Base-by-base conservation (phyloP, 179 eudicot genomes). In the Vitellaria paradoxa region DNA sequence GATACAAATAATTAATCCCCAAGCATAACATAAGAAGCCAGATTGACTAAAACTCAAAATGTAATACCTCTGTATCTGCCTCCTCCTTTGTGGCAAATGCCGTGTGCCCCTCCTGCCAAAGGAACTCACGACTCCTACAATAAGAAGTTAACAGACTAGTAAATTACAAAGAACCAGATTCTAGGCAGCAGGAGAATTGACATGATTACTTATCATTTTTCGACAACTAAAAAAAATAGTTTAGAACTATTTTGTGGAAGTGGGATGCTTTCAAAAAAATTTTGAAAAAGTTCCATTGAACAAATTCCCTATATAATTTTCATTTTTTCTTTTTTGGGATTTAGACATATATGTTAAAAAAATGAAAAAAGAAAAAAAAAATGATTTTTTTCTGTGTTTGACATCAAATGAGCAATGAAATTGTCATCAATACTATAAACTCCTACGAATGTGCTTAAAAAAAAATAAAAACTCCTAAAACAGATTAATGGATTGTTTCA, bases 21-120 rank as follows among this genome's bases (percentile, higher is more conserved):
- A 56, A 15, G 17, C 50, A 55, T 55, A 72, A 55, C 55, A 49
- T 17, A 18, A 10, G 57, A 21, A 13, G 21, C 15, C 37, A 14
- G 8, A 30, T 61, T 40, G 61, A 30, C 9, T 21, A 62, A 21
- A 69, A 60, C 12, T 59, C 18, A 30, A 72, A 63, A 42, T 67
- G 18, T 18, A n/a, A 30, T 88, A 96, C 99, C 98, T 96, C 99
- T 23, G 81, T 75, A 83, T 94, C 99, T 59, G 99, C 98, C 80
- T 96, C 99, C 77, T 79, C 90, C 88, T 92, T 90, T 23, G 99
- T 89, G 74, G 99, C 97, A 86, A 91, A 91, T 61, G 99, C 99
- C 10, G 99, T 96, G 74, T 96, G 99, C 11, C 99, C 99, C 86
- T 96, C 99, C 82, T 96, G 99, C 99, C 99, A 96, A 64, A 94